These are phyloP conservation scores for Ballota nigra DNA, from an alignment of 257 asterid genomes.

Conservation along the genomic window DNA sequence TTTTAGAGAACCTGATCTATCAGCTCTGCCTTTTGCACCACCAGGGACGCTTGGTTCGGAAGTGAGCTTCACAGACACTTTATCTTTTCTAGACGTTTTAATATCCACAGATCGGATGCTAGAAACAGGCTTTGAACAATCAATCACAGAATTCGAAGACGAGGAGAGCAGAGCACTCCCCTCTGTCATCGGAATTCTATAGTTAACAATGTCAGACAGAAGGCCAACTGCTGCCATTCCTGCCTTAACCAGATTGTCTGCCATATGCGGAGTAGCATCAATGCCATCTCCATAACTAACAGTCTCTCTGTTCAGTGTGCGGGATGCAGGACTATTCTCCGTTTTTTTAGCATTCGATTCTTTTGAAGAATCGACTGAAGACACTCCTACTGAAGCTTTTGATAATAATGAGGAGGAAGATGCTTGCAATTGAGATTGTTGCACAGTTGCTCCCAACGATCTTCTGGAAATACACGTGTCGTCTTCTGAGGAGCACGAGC, in stretches of 20 bases:
- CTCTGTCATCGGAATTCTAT: constrained; percentile 60
- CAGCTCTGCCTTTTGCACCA: constrained; percentile 37
- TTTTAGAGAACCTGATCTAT: constrained; percentile 39
- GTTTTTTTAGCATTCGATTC: constrained; percentile 35
- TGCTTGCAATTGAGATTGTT: constrained; percentile 34
- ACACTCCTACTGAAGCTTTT: constrained; percentile 45
- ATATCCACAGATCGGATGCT: constrained; percentile 37
- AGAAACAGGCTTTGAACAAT: constrained; percentile 46
- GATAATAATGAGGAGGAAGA: constrained; percentile 43
- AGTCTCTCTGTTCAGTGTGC: constrained; percentile 24
- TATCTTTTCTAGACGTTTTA: constrained; percentile 43
- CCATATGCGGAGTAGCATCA: constrained; percentile 51
- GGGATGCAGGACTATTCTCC: constrained; percentile 29
- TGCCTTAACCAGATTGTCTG: constrained; percentile 78
- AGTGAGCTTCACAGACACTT: constrained; percentile 38
- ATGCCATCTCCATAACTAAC: constrained; percentile 45
- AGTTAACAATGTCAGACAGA: constrained; percentile 76
- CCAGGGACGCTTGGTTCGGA: constrained; percentile 21
- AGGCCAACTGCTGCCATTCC: constrained; percentile 87
- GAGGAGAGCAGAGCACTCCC: constrained; percentile 42
- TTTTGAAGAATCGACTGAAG: constrained; percentile 48
- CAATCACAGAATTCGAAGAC: constrained; percentile 44
- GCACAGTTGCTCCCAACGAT: constrained; percentile 42
- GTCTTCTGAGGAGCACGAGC: constrained; percentile 79
- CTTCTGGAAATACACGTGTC: constrained; percentile 62